Evolutionary conservation across 352 stramenopile genomes (phyloP), one percentile per base, ranked within the genome.

Genomic region (Phytophthora agathidicida): DNA sequence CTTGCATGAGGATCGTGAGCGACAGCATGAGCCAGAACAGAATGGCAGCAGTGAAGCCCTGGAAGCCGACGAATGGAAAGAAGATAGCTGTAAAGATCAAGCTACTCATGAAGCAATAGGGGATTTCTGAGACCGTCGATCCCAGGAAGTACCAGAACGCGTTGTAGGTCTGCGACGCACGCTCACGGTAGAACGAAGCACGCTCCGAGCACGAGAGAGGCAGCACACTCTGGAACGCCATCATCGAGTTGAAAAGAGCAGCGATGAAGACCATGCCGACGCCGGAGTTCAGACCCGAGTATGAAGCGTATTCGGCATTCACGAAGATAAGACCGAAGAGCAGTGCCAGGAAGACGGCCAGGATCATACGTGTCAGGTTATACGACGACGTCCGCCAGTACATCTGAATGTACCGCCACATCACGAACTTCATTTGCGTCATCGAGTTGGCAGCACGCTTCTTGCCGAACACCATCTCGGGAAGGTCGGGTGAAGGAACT

Each of bases 141-240:
- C 81, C 79, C 2, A 96, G 38, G 26, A 81, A 83, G 60, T 98
- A 93, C 57, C 88, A 84, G n/a, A 80, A 56, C 28, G 84, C 63
- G 43, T 86, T 80, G 65, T 98, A 98, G 62, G 96, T 97, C 61
- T 92, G 63, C 20, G 86, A 77, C 9, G 87, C 81, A 20, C 94
- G 89, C 60, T 98, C 93, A 8, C 91, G 73, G 80, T 98, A 98
- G 41, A 53, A 60, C 11, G 52, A 26, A 2, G 39, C 63, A 89
- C 52, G 52, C 39, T 60, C 83, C 42, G 96, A 84, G 7, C 81
- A 73, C 65, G 97, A 94, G 0, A 93, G 43, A 11, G 77, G 65
- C 2, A 96, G 41, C 3, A 88, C 71, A 1, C 56, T 83, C 27
- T 89, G 62, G 32, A 94, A 79, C 14, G 63, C 66, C 27, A 82